Percentiles rank a stretch among this genome's conserved stretches.
phyloP scores from a whole-genome alignment of 441 rosid species.

The Populus hybrid region DNA sequence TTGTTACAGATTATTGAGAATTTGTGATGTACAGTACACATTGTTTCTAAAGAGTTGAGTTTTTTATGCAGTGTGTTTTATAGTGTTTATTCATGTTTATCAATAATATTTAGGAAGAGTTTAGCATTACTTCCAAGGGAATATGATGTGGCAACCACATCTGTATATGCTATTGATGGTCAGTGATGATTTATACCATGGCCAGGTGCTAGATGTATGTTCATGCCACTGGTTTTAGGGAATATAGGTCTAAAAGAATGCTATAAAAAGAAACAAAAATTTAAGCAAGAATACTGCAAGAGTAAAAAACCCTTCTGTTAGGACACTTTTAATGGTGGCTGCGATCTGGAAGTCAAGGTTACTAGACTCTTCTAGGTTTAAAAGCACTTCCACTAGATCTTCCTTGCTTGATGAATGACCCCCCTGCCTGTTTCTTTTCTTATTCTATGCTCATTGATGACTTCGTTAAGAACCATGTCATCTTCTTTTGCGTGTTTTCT shows the following conservation, averaged over 20 bases:
- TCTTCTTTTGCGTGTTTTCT: too few relatives aligned
- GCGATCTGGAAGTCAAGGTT: background rate
- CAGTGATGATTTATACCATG: background rate
- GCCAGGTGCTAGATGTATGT: background rate
- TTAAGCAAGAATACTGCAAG: too few relatives aligned
- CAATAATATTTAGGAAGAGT: too few relatives aligned
- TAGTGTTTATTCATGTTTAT: too few relatives aligned
- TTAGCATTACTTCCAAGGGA: background rate
- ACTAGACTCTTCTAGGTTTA: background rate
- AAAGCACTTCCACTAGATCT: background rate
- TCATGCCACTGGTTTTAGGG: background rate
- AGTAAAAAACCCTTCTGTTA: background rate
- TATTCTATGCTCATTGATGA: too few relatives aligned
- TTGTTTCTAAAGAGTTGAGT: too few relatives aligned
- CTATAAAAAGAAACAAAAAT: background rate
- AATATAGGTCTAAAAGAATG: too few relatives aligned
- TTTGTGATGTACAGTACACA: too few relatives aligned
- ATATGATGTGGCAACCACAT: background rate
- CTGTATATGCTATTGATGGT: background rate
- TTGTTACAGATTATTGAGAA: too few relatives aligned
- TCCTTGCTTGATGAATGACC: background rate
- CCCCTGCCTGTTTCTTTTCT: background rate
- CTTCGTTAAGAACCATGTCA: too few relatives aligned
- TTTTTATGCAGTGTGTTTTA: too few relatives aligned
- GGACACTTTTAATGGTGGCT: background rate